A percentile compares a stretch with the other conserved stretches of the same genome.
phyloP scores from a whole-genome alignment of 352 stramenopile species.

The Globisporangium cederbergense region DNA sequence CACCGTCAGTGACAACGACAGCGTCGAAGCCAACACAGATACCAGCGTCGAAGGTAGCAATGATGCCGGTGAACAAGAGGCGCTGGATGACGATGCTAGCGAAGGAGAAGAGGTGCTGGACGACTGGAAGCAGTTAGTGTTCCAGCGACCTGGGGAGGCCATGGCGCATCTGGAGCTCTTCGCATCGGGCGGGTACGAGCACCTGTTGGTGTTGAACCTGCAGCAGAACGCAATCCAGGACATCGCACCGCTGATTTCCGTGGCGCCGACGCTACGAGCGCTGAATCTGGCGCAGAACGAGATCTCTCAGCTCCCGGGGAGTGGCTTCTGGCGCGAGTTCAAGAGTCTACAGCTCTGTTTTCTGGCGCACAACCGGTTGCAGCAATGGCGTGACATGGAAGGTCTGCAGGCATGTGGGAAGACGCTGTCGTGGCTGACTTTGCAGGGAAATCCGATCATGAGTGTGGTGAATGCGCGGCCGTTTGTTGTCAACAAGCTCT shows the following conservation, averaged over 20 bases:
- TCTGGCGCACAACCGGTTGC: slow-evolving; percentile 50
- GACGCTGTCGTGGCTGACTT: slow-evolving; percentile 50
- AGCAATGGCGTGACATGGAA: slow-evolving; percentile 46
- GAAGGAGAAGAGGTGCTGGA: slow-evolving; percentile 17
- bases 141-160: slow-evolving; percentile 47
- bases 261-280: slow-evolving; percentile 40
- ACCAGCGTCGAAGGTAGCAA: background rate
- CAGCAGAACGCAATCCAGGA: slow-evolving; percentile 59
- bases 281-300: slow-evolving; percentile 63
- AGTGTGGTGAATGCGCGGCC: slow-evolving; percentile 39
- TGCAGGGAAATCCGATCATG: slow-evolving; percentile 67
- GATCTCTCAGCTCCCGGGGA: slow-evolving; percentile 38
- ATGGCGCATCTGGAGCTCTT: slow-evolving; percentile 32
- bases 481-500: slow-evolving; percentile 72
- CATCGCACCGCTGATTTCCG: slow-evolving; percentile 39
- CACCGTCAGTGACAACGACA: background rate
- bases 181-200: slow-evolving; percentile 38
- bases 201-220: slow-evolving; percentile 57
- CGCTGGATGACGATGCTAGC: background rate
- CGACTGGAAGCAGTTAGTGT: slow-evolving; percentile 46
- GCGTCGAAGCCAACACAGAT: background rate
- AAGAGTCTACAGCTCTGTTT: slow-evolving; percentile 47
- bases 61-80: background rate
- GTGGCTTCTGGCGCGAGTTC: slow-evolving; percentile 55
- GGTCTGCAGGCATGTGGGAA: slow-evolving; percentile 36